Percentiles rank a stretch among this genome's conserved stretches.
Conservation (phyloP, 352 stramenopile genomes). For the Phytophthora pluvialis region DNA sequence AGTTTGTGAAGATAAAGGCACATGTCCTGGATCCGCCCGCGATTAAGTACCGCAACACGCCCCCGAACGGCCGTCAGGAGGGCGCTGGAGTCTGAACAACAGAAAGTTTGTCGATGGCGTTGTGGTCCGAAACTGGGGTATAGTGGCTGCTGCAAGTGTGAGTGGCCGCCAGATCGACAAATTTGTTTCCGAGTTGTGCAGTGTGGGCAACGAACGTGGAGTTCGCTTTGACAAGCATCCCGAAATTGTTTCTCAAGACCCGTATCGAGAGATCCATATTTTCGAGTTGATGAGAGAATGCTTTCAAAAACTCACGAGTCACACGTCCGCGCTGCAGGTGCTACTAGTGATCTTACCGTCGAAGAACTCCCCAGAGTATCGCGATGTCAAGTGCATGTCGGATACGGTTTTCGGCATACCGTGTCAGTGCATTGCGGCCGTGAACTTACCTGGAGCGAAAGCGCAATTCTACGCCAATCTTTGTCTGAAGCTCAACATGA, state of each 20-base stretch:
- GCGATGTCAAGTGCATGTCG: constrained; percentile 71
- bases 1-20: constrained; percentile 49
- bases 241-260: constrained; percentile 43
- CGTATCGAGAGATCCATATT: constrained; percentile 40
- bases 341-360: constrained; percentile 57
- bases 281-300: constrained; percentile 68
- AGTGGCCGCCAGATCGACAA: constrained; percentile 33
- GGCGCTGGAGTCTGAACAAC: constrained; percentile 74
- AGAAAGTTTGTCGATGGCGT: constrained; percentile 65
- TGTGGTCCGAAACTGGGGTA: constrained; percentile 53
- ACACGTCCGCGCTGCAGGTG: constrained; percentile 40
- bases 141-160: constrained; percentile 48
- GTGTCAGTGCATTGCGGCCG: constrained; percentile 65
- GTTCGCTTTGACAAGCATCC: constrained; percentile 52
- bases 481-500: constrained; percentile 80
- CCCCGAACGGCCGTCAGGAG: constrained; percentile 61
- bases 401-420: constrained; percentile 71
- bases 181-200: constrained; percentile 45
- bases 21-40: constrained; percentile 57
- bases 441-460: constrained; percentile 47
- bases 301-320: constrained; percentile 33
- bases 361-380: constrained; percentile 45
- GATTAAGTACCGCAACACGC: constrained; percentile 57
- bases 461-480: constrained; percentile 74
- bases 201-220: constrained; percentile 38